Evolutionary conservation across 495 filamentous ascomycete genomes (phyloP).

Genomic region (Hyaloscypha bicolor): DNA sequence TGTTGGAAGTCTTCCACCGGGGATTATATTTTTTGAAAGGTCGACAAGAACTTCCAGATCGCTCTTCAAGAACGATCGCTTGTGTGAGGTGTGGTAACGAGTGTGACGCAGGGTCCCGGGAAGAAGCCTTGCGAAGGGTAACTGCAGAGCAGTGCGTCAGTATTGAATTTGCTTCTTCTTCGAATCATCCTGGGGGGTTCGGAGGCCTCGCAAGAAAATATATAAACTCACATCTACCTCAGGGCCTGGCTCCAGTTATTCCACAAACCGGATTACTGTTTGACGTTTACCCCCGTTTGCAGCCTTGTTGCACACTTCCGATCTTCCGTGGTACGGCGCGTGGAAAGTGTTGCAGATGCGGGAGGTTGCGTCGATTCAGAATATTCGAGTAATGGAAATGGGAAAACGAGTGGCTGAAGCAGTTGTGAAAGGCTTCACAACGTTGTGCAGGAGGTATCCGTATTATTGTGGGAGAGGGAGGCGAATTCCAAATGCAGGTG

Average conservation of each 20-base stretch:
- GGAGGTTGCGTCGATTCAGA: not conserved
- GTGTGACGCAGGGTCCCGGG: constrained; percentile 22
- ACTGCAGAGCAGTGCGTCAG: constrained; percentile 29
- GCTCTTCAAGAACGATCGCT: not conserved
- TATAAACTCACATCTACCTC: constrained; percentile 17
- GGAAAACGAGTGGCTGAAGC: not conserved
- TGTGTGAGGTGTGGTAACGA: constrained; percentile 3
- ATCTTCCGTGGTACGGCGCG: not conserved
- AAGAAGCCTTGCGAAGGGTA: constrained; percentile 16
- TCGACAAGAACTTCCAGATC: not conserved
- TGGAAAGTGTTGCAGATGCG: not conserved
- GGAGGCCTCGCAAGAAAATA: constrained; percentile 13
- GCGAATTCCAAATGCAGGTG: constrained; percentile 12
- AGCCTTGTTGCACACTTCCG: constrained; percentile 36
- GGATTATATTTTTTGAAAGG: not conserved
- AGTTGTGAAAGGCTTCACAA: not conserved
- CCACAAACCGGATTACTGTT: constrained; percentile 30
- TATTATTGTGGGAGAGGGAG: not conserved
- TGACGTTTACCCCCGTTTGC: constrained; percentile 32
- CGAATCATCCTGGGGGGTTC: constrained; percentile 18
- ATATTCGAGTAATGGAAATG: not conserved
- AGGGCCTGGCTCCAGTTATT: constrained; percentile 1
- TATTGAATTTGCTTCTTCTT: constrained; percentile 26
- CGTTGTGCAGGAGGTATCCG: not conserved
- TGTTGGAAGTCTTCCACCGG: constrained; percentile 30